A percentile compares a stretch with the other conserved stretches of the same genome.
These are phyloP conservation scores for Penicillium occitanis DNA, from an alignment of 2,329 filamentous ascomycete genomes.

Conservation along the genomic window DNA sequence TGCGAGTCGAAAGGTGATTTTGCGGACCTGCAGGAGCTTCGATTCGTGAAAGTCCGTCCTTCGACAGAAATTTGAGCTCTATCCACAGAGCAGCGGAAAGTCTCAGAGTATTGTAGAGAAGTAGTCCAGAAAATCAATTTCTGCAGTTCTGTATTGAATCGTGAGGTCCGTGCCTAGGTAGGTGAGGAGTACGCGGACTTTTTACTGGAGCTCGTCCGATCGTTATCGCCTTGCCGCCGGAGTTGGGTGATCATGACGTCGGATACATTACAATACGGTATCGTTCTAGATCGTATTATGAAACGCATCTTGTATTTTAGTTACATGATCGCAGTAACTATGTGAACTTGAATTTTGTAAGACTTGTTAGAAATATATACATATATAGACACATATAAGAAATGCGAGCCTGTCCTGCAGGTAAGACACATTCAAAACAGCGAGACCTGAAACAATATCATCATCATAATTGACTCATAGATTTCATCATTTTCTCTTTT, in stretches of 20 bases:
- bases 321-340: background rate
- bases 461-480: constrained; percentile 2
- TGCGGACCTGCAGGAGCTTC: constrained; percentile 6
- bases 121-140: no score
- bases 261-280: constrained; percentile 11
- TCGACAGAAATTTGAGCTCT: background rate
- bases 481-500: constrained; percentile 10
- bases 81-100: background rate
- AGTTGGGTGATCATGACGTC: constrained; percentile 18
- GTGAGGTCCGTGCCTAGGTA: background rate
- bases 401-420: constrained; percentile 4
- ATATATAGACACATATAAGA: background rate
- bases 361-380: constrained; percentile 5
- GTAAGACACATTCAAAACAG: background rate
- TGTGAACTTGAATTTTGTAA: background rate
- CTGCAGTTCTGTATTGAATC: background rate
- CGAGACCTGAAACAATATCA: constrained; percentile 3
- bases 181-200: background rate
- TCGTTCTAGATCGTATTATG: background rate
- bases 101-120: no score
- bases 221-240: background rate
- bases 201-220: background rate
- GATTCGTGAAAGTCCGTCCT: background rate
- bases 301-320: background rate
- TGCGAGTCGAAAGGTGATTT: background rate